Percentiles rank a stretch among this genome's conserved stretches.
phyloP scores from a whole-genome alignment of 2,329 filamentous ascomycete genomes.

The Furcasterigmium sp. region DNA sequence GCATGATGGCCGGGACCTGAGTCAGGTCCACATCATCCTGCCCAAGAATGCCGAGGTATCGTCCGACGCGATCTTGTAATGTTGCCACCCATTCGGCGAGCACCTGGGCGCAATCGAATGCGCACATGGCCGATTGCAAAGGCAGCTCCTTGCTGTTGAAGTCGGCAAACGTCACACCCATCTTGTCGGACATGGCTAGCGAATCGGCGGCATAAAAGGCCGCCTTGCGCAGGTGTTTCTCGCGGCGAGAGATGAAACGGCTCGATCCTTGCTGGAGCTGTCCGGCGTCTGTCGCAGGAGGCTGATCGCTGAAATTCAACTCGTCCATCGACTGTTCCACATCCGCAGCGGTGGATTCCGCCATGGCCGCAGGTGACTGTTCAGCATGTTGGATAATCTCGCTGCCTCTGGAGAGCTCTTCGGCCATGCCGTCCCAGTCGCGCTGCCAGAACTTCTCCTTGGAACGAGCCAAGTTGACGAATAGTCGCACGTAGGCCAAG shows the following conservation, averaged over 20 bases:
- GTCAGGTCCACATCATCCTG: constrained; percentile 73
- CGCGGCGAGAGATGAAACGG: constrained; percentile 61
- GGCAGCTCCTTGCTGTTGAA: constrained; percentile 80
- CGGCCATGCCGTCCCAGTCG: constrained; percentile 87
- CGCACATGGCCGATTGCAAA: constrained; percentile 84
- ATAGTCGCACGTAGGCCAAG: constrained; percentile 85
- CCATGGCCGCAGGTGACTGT: constrained; percentile 47
- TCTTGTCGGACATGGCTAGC: constrained; percentile 78
- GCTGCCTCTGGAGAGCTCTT: constrained; percentile 73
- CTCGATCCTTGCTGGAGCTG: constrained; percentile 15
- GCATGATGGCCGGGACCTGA: constrained; percentile 80
- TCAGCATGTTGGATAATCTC: constrained; percentile 72
- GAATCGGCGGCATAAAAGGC: constrained; percentile 93
- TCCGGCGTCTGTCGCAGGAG: background rate
- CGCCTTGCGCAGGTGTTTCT: constrained; percentile 87
- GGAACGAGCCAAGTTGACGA: constrained; percentile 85
- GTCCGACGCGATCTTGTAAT: constrained; percentile 88
- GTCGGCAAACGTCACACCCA: constrained; percentile 81
- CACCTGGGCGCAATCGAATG: constrained; percentile 90
- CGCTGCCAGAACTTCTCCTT: constrained; percentile 94
- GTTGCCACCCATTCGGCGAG: constrained; percentile 92
- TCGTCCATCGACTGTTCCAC: too few species aligned
- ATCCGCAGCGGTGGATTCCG: constrained; percentile 26
- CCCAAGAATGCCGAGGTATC: constrained; percentile 81
- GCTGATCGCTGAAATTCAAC: too few species aligned